Evolutionary conservation across 805 yeast genomes (phyloP).

Genomic region (Tetrapisispora arboricola): DNA sequence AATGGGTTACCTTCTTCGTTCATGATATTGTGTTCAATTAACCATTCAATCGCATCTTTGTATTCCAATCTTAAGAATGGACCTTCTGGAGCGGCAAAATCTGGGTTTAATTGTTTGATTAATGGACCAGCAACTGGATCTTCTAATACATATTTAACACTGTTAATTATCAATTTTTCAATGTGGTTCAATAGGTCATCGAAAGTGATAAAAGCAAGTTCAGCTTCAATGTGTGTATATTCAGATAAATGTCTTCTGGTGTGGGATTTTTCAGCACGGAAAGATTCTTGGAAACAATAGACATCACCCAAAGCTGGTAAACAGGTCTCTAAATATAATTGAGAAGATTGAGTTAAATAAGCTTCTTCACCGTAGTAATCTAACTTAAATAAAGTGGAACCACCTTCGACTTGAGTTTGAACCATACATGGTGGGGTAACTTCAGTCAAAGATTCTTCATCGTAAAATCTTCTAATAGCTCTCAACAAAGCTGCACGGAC

Average conservation of each 20-base stretch:
- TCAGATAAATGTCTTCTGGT: slow-evolving; percentile 97
- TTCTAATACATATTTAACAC: slow-evolving; percentile 66
- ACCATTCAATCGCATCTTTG: slow-evolving; percentile 87
- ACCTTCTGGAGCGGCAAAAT: slow-evolving; percentile 64
- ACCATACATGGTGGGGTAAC: slow-evolving; percentile 99
- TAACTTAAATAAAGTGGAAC: slow-evolving; percentile 86
- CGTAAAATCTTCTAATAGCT: slow-evolving; percentile 66
- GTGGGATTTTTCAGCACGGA: slow-evolving; percentile 98
- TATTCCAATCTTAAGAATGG: slow-evolving; percentile 93
- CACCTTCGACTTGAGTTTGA: slow-evolving; percentile 99
- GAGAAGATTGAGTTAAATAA: slow-evolving; percentile 91
- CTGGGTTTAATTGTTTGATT: slow-evolving; percentile 85
- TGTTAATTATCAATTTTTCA: slow-evolving; percentile 62
- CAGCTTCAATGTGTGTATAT: slow-evolving; percentile 95
- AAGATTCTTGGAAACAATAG: slow-evolving; percentile 93
- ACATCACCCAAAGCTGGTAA: slow-evolving; percentile 96
- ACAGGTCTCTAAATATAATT: slow-evolving; percentile 91
- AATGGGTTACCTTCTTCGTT: slow-evolving; percentile 92
- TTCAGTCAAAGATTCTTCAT: slow-evolving; percentile 68
- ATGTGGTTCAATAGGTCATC: slow-evolving; percentile 80
- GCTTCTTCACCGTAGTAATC: slow-evolving; percentile 97
- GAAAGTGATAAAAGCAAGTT: slow-evolving; percentile 76
- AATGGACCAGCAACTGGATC: slow-evolving; percentile 92
- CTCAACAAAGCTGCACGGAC: slow-evolving; percentile 77
- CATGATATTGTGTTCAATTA: slow-evolving; percentile 85